Percentiles rank a stretch among this genome's conserved stretches.
Conservation (phyloP, 2,329 filamentous ascomycete species). For the Xylariaceae sp. region DNA sequence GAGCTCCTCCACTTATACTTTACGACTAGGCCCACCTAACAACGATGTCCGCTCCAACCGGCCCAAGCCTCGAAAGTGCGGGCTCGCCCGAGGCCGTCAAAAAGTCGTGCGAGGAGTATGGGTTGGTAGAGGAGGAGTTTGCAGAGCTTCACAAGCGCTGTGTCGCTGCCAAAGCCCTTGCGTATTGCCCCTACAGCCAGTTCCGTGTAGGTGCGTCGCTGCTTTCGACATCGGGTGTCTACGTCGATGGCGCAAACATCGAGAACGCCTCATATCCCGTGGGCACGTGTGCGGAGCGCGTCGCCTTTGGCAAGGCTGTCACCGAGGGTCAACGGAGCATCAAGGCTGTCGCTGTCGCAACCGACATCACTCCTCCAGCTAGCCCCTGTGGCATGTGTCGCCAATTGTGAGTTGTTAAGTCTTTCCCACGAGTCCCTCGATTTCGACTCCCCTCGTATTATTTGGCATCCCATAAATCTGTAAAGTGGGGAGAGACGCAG, state of each 20-base stretch:
- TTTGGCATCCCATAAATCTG: neutral
- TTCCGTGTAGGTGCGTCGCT: conserved; percentile 87
- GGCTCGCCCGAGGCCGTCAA: conserved; percentile 25
- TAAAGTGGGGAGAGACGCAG: no score
- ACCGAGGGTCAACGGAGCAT: conserved; percentile 56
- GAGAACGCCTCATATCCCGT: conserved; percentile 94
- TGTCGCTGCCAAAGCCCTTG: conserved; percentile 67
- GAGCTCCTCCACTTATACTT: neutral
- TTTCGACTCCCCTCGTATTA: no score
- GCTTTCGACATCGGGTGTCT: conserved; percentile 51
- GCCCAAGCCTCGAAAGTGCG: conserved; percentile 24
- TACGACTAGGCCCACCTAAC: neutral
- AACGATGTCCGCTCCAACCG: conserved; percentile 2
- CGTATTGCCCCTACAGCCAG: conserved; percentile 90
- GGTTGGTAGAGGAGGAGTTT: conserved; percentile 62
- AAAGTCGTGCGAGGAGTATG: conserved; percentile 36
- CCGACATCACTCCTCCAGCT: conserved; percentile 66
- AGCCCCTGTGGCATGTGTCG: conserved; percentile 95
- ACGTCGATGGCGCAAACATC: conserved; percentile 76
- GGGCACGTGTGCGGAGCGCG: conserved; percentile 90
- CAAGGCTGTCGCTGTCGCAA: conserved; percentile 79
- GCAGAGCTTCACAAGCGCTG: conserved; percentile 58
- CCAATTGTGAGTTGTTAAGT: conserved; percentile 66
- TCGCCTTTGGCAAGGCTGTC: conserved; percentile 80
- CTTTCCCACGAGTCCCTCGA: no score